Evolutionary conservation across 2,329 filamentous ascomycete species (phyloP).

Genomic region (Colletotrichum acutatum): DNA sequence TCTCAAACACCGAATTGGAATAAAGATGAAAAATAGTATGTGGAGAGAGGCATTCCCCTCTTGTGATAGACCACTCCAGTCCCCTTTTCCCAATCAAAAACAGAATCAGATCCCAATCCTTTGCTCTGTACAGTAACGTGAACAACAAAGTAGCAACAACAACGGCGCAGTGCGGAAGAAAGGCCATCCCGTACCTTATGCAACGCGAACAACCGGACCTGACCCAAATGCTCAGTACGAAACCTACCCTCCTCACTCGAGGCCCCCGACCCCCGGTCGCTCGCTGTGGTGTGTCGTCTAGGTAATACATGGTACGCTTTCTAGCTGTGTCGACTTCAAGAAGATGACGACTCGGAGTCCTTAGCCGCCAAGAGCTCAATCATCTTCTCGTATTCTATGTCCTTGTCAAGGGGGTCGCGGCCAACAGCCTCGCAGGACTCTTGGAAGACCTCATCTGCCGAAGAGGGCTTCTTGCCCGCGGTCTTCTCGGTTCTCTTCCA

Average conservation of each 20-base stretch:
- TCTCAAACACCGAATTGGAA: slow-evolving; percentile 24
- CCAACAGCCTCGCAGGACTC: slow-evolving; percentile 25
- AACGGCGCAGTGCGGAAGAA: background rate
- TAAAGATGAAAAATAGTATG: background rate
- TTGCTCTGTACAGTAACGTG: background rate
- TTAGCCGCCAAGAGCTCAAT: slow-evolving; percentile 32
- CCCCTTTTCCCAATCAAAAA: slow-evolving; percentile 8
- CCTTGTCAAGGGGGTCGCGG: slow-evolving; percentile 33
- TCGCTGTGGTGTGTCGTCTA: background rate
- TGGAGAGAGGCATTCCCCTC: background rate
- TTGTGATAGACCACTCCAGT: slow-evolving; percentile 15
- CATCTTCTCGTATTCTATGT: slow-evolving; percentile 36
- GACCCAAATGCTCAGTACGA: background rate
- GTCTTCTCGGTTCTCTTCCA: slow-evolving; percentile 29
- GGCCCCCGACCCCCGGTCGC: background rate
- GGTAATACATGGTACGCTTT: slow-evolving; percentile 14
- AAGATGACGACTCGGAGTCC: slow-evolving; percentile 26
- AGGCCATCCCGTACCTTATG: background rate
- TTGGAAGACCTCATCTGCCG: slow-evolving; percentile 15
- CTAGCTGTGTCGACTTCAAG: background rate
- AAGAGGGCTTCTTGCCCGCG: background rate
- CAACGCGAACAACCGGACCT: background rate
- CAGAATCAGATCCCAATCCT: background rate
- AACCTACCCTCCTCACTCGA: background rate
- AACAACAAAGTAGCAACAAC: slow-evolving; percentile 5